A percentile compares a stretch with the other conserved stretches of the same genome.
phyloP scores from a whole-genome alignment of 2,329 filamentous ascomycete genomes.

The Aspergillus quadrilineatus region DNA sequence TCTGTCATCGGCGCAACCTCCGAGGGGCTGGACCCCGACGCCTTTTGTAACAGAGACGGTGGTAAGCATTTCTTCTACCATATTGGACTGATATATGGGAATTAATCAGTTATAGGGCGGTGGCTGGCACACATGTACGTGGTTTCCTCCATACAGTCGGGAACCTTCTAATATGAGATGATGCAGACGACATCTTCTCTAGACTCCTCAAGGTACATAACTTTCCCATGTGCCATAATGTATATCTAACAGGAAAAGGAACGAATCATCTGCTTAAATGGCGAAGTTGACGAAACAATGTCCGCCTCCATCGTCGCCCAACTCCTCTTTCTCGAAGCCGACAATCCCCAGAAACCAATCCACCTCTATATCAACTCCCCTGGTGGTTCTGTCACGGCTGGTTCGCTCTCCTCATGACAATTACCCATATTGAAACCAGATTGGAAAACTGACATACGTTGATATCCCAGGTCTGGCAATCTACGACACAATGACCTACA shows the following conservation, averaged over 20 bases:
- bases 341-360: conserved; percentile 90
- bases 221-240: not conserved
- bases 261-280: conserved; percentile 91
- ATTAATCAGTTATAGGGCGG: conserved; percentile 55
- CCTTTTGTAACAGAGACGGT: conserved; percentile 57
- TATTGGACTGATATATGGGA: conserved; percentile 14
- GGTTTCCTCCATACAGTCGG: not conserved
- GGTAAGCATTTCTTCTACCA: conserved; percentile 40
- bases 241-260: conserved; percentile 59
- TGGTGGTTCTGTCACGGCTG: conserved; percentile 85
- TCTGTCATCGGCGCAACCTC: conserved; percentile 30
- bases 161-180: conserved; percentile 7
- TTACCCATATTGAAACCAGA: not conserved
- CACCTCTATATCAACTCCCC: conserved; percentile 98
- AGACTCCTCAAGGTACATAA: conserved; percentile 67
- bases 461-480: conserved; percentile 62
- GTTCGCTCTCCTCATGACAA: conserved; percentile 33
- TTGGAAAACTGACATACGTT: not conserved
- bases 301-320: conserved; percentile 95
- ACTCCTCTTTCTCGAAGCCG: conserved; percentile 95
- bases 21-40: conserved; percentile 51
- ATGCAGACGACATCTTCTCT: conserved; percentile 75
- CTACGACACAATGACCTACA: conserved; percentile 99
- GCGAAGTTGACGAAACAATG: conserved; percentile 82
- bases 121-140: conserved; percentile 75